Evolutionary conservation across 768 basidiomycete species (phyloP).

Genomic region (Lentinula aciculospora): DNA sequence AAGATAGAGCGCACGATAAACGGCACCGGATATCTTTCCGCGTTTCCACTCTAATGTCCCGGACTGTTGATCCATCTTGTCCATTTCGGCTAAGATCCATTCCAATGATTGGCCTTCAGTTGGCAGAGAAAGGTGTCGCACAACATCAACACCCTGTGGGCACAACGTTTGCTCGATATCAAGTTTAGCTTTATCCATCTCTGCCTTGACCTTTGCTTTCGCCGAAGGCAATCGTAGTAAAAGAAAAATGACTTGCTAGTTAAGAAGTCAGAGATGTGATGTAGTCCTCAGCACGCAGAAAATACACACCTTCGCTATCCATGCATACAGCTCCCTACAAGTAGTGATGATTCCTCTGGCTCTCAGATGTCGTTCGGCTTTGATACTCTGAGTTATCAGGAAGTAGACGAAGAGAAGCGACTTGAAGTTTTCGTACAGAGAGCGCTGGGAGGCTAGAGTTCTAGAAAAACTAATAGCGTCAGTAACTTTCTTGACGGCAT

Average conservation of each 20-base stretch:
- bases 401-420: constrained; percentile 56
- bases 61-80: constrained; percentile 66
- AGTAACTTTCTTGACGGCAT: not conserved
- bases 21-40: constrained; percentile 79
- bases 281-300: not conserved
- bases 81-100: constrained; percentile 78
- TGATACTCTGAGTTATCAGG: constrained; percentile 42
- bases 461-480: not conserved
- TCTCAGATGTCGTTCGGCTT: constrained; percentile 54
- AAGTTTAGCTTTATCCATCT: constrained; percentile 59
- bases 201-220: constrained; percentile 50
- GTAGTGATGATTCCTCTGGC: constrained; percentile 54
- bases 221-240: constrained; percentile 57
- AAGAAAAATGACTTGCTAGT: constrained; percentile 51
- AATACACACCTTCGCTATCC: constrained; percentile 42
- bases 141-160: constrained; percentile 55
- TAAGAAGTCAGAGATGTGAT: not conserved
- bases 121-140: constrained; percentile 64
- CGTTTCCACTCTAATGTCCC: constrained; percentile 49
- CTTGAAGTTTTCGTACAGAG: constrained; percentile 43
- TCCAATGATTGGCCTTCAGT: constrained; percentile 55
- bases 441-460: not conserved
- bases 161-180: constrained; percentile 67
- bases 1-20: constrained; percentile 60
- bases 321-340: constrained; percentile 45